phyloP scores from a whole-genome alignment of 257 asterid species.

The Solanum sitiens region DNA sequence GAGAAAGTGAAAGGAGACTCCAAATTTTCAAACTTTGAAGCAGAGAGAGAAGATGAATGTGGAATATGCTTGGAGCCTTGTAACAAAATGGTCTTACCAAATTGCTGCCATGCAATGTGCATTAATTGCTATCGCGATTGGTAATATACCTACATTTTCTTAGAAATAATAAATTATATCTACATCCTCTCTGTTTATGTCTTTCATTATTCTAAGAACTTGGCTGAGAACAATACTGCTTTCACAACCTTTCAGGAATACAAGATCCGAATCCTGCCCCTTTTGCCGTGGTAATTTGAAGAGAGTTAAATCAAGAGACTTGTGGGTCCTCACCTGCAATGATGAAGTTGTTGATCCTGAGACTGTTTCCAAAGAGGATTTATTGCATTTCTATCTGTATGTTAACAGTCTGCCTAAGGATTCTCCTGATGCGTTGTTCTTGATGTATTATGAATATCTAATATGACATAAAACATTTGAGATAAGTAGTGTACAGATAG shows the following conservation, averaged over 20 bases:
- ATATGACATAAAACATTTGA: constrained; percentile 28
- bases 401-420: constrained; percentile 68
- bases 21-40: constrained; percentile 17
- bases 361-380: constrained; percentile 46
- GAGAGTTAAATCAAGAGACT: constrained; percentile 63
- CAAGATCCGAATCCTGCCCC: constrained; percentile 81
- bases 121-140: constrained; percentile 83
- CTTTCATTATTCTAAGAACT: neutral
- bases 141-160: constrained; percentile 31
- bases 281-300: constrained; percentile 77
- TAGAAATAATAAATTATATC: neutral
- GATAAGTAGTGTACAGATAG: constrained; percentile 21
- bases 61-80: constrained; percentile 84
- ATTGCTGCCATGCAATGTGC: constrained; percentile 94
- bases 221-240: neutral
- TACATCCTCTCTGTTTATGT: neutral
- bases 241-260: constrained; percentile 40
- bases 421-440: constrained; percentile 65
- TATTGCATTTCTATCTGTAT: constrained; percentile 55
- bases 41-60: constrained; percentile 53
- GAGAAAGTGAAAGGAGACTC: constrained; percentile 31
- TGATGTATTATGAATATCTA: constrained; percentile 64
- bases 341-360: constrained; percentile 65
- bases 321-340: constrained; percentile 72
- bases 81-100: constrained; percentile 83